Evolutionary conservation across 441 rosid genomes (phyloP).

Genomic region (Syzygium syzygioides): DNA sequence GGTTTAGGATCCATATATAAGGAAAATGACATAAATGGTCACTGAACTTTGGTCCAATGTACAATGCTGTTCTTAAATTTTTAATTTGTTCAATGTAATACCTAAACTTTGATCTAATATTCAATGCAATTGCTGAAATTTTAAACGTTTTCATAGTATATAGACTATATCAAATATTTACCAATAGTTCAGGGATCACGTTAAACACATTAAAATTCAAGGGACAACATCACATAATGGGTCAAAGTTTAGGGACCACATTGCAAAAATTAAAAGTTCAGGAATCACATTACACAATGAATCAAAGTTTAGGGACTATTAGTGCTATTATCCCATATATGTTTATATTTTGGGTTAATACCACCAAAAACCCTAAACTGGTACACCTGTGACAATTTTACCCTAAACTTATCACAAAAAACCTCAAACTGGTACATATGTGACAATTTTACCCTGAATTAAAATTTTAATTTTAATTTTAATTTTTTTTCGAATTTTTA

Average conservation of each 20-base stretch:
- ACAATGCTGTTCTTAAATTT: not conserved
- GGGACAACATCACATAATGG: rapidly evolving
- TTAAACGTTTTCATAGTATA: not conserved
- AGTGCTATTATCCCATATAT: not conserved
- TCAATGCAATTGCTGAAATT: not conserved
- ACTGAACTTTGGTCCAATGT: not conserved
- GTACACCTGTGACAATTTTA: no score
- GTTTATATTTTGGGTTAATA: not conserved
- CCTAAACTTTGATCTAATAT: not conserved
- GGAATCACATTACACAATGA: rapidly evolving
- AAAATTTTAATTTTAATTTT: no score
- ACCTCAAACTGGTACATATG: no score
- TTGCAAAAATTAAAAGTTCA: not conserved
- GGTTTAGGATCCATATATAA: not conserved
- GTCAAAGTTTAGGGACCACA: not conserved
- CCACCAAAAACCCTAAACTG: no score
- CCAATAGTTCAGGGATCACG: not conserved
- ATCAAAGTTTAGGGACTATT: not conserved
- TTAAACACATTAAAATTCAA: not conserved
- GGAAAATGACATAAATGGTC: not conserved
- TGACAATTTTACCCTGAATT: no score
- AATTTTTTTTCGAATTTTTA: no score
- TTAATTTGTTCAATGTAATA: rapidly evolving
- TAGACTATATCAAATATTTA: no score
- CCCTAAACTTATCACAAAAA: no score